Evolutionary conservation across 2,329 filamentous ascomycete genomes (phyloP), one percentile per base, ranked within the genome.

Genomic region (Spiromastix sp.): DNA sequence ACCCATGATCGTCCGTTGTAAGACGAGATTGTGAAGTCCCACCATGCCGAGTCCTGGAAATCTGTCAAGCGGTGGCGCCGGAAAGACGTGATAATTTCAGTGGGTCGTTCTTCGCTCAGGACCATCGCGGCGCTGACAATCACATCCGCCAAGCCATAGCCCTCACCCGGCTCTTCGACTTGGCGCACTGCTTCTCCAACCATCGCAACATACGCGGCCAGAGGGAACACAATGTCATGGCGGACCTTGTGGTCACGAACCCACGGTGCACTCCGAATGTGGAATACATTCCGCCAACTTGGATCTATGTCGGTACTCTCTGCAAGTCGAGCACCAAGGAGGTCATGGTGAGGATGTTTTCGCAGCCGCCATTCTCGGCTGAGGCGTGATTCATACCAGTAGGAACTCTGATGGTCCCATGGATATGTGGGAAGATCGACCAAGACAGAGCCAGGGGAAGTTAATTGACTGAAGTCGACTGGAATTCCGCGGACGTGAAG

Each of bases 171-270:
- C 8, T 22, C 45, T 1, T 48, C 43, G 4, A 46, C 46, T 33
- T 61, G 53, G 13, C 38, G 42, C 10, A 53, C 61, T 2, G 51
- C 54, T 37, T 57, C 54, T 6, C 51, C 44, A 1, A 51, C 53
- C 54, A 57, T 56, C 1, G 44, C 36, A 10, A 57, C 22, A 38
- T 50, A 55, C 10, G 44, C 52, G 9, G 51, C 49, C 21, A 45
- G 36, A 0, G 49, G 47, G 33, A 45, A 50, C 4, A 51, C 48
- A 10, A 36, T 40, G 36, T 48, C 44, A 1, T 46, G 47, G 2
- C 56, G 49, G 34, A 70, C 55, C 32, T 60, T 46, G 33, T 52
- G 50, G 22, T 52, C 47, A 4, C 45, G 42, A 18, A 52, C 43
- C 41, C 49, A 52, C 6, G 49, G 42, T n/a, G 46, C 27, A 22